Percentiles rank a stretch among this genome's conserved stretches.
Evolutionary conservation across 2,329 filamentous ascomycete genomes (phyloP).

Genomic region (Emmonsiellopsis sp.): DNA sequence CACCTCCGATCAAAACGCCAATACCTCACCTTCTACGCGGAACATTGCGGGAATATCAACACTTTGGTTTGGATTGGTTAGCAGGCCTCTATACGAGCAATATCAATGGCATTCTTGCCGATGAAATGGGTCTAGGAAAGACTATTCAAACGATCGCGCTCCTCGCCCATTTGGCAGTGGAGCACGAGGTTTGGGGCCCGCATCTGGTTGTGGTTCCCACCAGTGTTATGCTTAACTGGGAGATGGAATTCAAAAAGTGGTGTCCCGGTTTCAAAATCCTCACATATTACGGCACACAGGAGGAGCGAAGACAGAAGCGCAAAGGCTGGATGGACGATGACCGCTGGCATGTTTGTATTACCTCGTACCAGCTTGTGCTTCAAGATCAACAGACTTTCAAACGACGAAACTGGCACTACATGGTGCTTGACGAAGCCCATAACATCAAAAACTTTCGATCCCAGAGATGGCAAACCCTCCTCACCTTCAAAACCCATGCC

Average conservation of each 20-base stretch:
- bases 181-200: slow-evolving; percentile 88
- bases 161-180: slow-evolving; percentile 81
- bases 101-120: slow-evolving; percentile 91
- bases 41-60: slow-evolving; percentile 88
- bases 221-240: slow-evolving; percentile 98
- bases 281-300: slow-evolving; percentile 89
- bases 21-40: slow-evolving; percentile 79
- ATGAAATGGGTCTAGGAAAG: slow-evolving; percentile 98
- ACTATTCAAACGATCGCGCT: slow-evolving; percentile 97
- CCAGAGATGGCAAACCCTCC: slow-evolving; percentile 88
- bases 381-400: slow-evolving; percentile 94
- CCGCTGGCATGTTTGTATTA: slow-evolving; percentile 94
- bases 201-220: slow-evolving; percentile 95
- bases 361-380: slow-evolving; percentile 91
- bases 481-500: slow-evolving; percentile 85
- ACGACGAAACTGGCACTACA: slow-evolving; percentile 88
- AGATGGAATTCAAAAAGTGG: slow-evolving; percentile 99
- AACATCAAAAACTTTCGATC: slow-evolving; percentile 99
- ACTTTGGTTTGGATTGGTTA: slow-evolving; percentile 94
- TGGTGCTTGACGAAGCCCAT: slow-evolving; percentile 96
- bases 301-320: slow-evolving; percentile 84
- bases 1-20: slow-evolving; percentile 50
- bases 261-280: slow-evolving; percentile 96
- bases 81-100: slow-evolving; percentile 84
- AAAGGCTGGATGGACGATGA: slow-evolving; percentile 90